Percentiles rank a stretch among this genome's conserved stretches.
Evolutionary conservation across 257 asterid genomes (phyloP).

Genomic region (Dorcoceras hygrometricum): DNA sequence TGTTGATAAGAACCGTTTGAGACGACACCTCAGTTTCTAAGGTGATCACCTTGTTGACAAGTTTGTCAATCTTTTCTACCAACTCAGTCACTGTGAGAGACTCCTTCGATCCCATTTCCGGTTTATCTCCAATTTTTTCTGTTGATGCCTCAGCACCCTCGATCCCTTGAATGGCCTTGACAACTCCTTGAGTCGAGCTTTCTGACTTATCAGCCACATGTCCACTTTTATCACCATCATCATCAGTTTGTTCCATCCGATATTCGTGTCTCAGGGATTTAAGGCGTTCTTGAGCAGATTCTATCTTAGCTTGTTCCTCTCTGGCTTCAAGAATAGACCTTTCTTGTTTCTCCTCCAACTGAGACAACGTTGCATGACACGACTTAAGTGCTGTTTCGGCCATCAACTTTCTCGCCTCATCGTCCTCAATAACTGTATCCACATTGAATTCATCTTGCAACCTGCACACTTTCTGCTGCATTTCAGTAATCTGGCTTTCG

Average conservation of each 20-base stretch:
- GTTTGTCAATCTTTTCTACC: slow-evolving; percentile 80
- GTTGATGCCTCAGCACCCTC: slow-evolving; percentile 20
- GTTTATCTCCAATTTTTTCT: slow-evolving; percentile 28
- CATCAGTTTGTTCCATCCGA: slow-evolving; percentile 29
- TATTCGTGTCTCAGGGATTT: slow-evolving; percentile 37
- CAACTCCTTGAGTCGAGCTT: slow-evolving; percentile 21
- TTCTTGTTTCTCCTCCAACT: slow-evolving; percentile 64
- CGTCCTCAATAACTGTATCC: slow-evolving; percentile 55
- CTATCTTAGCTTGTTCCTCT: slow-evolving; percentile 56
- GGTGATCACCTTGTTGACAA: slow-evolving; percentile 68
- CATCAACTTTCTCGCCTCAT: slow-evolving; percentile 76
- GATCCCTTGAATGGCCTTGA: slow-evolving; percentile 26
- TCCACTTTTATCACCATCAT: slow-evolving; percentile 12
- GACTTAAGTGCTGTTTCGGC: slow-evolving; percentile 81
- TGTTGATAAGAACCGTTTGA: slow-evolving; percentile 66
- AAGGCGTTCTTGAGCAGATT: slow-evolving; percentile 45
- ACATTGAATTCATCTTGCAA: slow-evolving; percentile 70
- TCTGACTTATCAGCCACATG: slow-evolving; percentile 15
- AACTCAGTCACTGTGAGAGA: slow-evolving; percentile 67
- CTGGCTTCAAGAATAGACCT: slow-evolving; percentile 42
- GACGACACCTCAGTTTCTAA: slow-evolving; percentile 73
- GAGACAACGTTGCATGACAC: slow-evolving; percentile 63
- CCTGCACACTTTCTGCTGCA: slow-evolving; percentile 59
- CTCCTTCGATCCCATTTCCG: slow-evolving; percentile 30
- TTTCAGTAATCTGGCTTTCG: slow-evolving; percentile 72